Percentiles rank a stretch among this genome's conserved stretches.
phyloP scores from a whole-genome alignment of 176 grass and related monocot species.

The Bonia amplexicaulis region DNA sequence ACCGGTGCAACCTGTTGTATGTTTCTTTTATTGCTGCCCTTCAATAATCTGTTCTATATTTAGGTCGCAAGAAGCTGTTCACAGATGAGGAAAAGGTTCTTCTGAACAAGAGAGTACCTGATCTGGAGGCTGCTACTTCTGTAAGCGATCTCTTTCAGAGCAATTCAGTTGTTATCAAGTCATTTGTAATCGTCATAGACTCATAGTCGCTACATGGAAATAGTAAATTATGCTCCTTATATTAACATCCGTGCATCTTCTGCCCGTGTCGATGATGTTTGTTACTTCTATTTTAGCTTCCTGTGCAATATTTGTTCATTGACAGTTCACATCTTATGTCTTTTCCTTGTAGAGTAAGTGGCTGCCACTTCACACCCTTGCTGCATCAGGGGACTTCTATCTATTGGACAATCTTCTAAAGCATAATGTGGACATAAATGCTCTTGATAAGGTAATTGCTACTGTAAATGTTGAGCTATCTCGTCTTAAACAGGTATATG shows the following conservation, averaged over 20 bases:
- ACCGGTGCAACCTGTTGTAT: not conserved
- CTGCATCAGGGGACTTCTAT: conserved; percentile 92
- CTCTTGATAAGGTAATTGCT: conserved; percentile 66
- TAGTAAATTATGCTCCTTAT: not conserved
- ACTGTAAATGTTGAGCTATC: not conserved
- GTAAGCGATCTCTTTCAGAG: conserved; percentile 45
- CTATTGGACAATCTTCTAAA: conserved; percentile 75
- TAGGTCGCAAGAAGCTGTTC: conserved; percentile 67
- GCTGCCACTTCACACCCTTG: conserved; percentile 74
- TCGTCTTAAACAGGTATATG: not conserved
- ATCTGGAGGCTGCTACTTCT: conserved; percentile 64
- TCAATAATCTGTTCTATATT: conserved; percentile 1
- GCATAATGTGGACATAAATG: conserved; percentile 76
- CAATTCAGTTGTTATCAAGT: not conserved
- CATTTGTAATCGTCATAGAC: not conserved
- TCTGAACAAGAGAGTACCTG: conserved; percentile 77
- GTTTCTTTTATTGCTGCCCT: not conserved
- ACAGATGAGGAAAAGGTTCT: conserved; percentile 69
- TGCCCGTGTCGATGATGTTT: not conserved
- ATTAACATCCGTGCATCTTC: not conserved
- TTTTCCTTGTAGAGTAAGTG: conserved; percentile 74
- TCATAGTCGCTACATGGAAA: not conserved
- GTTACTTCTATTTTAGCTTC: conserved; percentile 19
- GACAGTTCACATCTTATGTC: not conserved
- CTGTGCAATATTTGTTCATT: not conserved